These are phyloP conservation scores for Holtermanniella nyarrowii DNA, from an alignment of 768 basidiomycete genomes.

Conservation along the genomic window DNA sequence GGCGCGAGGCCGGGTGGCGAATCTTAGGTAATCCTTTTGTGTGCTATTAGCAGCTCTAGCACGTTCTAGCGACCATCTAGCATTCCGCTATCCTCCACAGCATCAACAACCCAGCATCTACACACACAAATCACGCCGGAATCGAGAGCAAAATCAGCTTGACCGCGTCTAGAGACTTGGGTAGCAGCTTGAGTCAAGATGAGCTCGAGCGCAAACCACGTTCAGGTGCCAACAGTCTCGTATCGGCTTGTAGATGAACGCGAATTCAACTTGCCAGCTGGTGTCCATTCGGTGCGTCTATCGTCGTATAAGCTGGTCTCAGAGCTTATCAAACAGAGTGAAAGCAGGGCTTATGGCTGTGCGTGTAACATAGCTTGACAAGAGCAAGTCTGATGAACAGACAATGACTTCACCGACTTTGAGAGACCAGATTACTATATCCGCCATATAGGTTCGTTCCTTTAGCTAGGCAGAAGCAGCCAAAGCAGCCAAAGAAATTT, in stretches of 20 bases:
- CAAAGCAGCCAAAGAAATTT: not conserved
- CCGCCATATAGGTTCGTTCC: slow-evolving; percentile 71
- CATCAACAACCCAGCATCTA: no score
- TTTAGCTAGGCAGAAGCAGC: no score
- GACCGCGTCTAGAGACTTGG: no score
- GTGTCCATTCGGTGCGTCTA: slow-evolving; percentile 21
- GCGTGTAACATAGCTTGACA: slow-evolving; percentile 2
- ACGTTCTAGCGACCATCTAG: not conserved
- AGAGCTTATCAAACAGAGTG: slow-evolving; percentile 20
- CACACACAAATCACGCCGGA: not conserved
- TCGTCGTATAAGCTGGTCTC: not conserved
- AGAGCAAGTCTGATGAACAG: slow-evolving; percentile 5
- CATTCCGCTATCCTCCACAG: not conserved
- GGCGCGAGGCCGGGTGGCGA: not conserved
- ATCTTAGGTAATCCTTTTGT: not conserved
- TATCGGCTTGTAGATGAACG: slow-evolving; percentile 33
- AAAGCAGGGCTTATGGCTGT: slow-evolving; percentile 33
- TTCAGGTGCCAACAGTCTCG: slow-evolving; percentile 33
- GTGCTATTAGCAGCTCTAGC: no score
- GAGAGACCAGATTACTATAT: slow-evolving; percentile 74
- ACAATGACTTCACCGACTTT: slow-evolving; percentile 48
- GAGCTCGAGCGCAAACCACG: no score
- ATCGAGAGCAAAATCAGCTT: no score
- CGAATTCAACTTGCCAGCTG: slow-evolving; percentile 12
- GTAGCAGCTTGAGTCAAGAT: no score